Evolutionary conservation across 306 rosid species (phyloP).

Genomic region (Castanea sativa): DNA sequence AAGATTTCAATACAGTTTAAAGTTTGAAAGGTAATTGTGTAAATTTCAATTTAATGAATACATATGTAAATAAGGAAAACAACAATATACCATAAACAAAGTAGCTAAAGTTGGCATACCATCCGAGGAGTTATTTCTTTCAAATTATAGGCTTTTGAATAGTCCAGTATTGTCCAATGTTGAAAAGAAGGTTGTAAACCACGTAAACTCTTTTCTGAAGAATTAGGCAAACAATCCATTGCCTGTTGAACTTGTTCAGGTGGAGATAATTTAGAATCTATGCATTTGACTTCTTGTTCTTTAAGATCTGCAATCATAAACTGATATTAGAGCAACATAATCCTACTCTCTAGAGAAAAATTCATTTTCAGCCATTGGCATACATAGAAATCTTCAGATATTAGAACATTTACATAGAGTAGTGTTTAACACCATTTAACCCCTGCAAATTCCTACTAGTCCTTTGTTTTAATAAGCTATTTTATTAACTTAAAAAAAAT

Average conservation of each 20-base stretch:
- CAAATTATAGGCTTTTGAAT: slow-evolving; percentile 65
- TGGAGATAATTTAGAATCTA: slow-evolving; percentile 52
- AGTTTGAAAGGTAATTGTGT: neutral
- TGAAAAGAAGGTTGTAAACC: slow-evolving; percentile 32
- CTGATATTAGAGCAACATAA: neutral
- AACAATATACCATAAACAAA: too few relatives aligned
- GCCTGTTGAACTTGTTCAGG: slow-evolving; percentile 62
- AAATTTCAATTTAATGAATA: too few relatives aligned
- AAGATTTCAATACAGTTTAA: neutral
- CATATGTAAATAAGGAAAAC: too few relatives aligned
- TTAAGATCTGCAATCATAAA: slow-evolving; percentile 38
- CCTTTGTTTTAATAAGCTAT: too few relatives aligned
- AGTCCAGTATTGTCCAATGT: slow-evolving; percentile 78
- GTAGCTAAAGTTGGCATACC: slow-evolving; percentile 39
- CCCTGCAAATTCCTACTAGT: neutral
- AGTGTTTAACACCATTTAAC: too few relatives aligned
- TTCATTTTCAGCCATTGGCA: too few relatives aligned
- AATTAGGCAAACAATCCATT: slow-evolving; percentile 48
- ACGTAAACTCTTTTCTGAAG: slow-evolving; percentile 19
- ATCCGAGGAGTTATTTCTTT: slow-evolving; percentile 58
- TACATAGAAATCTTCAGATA: too few relatives aligned
- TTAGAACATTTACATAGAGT: too few relatives aligned
- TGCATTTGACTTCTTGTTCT: slow-evolving; percentile 55
- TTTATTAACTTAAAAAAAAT: too few relatives aligned
- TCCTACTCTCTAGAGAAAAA: too few relatives aligned